Evolutionary conservation across 768 basidiomycete species (phyloP), one percentile per base, ranked within the genome.

Genomic region (Suillus spraguei): DNA sequence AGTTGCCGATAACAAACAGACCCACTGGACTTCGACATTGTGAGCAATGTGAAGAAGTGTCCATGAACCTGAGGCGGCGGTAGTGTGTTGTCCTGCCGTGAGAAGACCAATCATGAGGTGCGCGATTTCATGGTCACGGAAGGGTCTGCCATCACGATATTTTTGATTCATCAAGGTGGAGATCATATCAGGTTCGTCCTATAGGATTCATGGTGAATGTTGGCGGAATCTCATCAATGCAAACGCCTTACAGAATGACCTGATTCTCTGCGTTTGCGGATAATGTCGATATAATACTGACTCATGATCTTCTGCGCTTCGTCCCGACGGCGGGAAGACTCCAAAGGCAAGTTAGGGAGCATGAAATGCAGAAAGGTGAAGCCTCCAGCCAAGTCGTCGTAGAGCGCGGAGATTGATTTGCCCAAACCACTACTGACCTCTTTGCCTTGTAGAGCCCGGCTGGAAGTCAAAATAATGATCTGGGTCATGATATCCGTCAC

Each of bases 21-120:
- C 90, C 70, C 72, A 95, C 93, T 85, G 87, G 64, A 96, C 70
- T 32, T 91, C 87, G 1, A 84, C 85, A 54, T 88, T 84, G 66
- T 85, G 79, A 35, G 95, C 97, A 36, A 99, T 75, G 71, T 97
- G 94, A 49, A 98, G 85, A 44, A 99, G 81, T 17, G 89, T 74
- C 97, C 97, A 99, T 11, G 95, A 90, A 38, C 88, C 88, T 24
- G 94, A 90, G 2, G 97, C 90, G 16, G 97, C 97, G 69, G 91
- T 94, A 0, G 97, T 99, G 78, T 99, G 97, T 79, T 99, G 97
- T 46, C 97, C 97, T 50, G 97, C 97, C 97, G 99, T 99, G 66
- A 99, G 88, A 53, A 99, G 85, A 17, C 97, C 97, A 71, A 98
- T 99, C 90, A 99, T 88, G 72, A 99, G 96, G 74, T 99, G 97